phyloP scores from a whole-genome alignment of 441 rosid genomes.

The Breynia disticha region DNA sequence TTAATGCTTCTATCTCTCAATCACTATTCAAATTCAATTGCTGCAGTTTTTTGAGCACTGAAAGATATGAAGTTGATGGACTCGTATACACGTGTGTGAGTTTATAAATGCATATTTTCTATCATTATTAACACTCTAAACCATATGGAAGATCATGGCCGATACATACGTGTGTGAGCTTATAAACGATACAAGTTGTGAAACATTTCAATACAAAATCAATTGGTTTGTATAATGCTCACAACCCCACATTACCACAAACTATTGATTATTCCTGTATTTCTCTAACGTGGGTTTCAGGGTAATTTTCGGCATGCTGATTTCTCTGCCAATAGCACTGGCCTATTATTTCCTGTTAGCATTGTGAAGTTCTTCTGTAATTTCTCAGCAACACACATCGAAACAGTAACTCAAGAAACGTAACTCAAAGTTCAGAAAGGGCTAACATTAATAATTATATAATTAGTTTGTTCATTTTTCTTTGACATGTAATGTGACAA shows the following conservation, averaged over 20 bases:
- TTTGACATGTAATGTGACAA: too few species aligned
- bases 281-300: conserved; percentile 24
- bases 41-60: background rate
- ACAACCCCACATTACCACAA: background rate
- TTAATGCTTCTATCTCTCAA: conserved; percentile 9
- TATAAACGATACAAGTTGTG: background rate
- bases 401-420: too few species aligned
- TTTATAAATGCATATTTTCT: background rate
- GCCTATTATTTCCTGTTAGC: conserved; percentile 66
- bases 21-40: too few species aligned
- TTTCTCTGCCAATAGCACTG: conserved; percentile 72
- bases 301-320: conserved; percentile 80
- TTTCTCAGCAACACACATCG: too few species aligned
- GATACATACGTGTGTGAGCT: background rate
- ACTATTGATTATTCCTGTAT: background rate
- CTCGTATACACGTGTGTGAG: background rate
- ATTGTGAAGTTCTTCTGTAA: conserved; percentile 23
- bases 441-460: too few species aligned
- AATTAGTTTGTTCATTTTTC: too few species aligned
- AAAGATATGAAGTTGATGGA: too few species aligned
- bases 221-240: background rate
- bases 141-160: too few species aligned
- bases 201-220: background rate
- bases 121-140: background rate
- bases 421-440: too few species aligned